Base-by-base conservation (phyloP, 2,329 filamentous ascomycete genomes). In the Pyrenophora teres region DNA sequence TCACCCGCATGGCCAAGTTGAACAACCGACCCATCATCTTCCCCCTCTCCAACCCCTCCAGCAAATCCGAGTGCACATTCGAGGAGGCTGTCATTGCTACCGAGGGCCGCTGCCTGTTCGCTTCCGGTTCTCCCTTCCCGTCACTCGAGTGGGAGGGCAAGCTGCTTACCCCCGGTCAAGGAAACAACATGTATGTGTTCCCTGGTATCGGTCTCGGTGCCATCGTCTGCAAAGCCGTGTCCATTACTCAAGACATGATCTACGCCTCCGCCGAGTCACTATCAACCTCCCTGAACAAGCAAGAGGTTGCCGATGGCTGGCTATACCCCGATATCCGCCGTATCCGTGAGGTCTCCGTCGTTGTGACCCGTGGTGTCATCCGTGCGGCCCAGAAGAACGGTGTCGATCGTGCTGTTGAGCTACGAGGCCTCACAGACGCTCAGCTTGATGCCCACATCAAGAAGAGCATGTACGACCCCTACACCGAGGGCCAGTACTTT, bases 51-150 rank as follows among this genome's bases (percentile, higher is more conserved):
- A 97, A 99, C 80, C 94, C 94, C 42, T 87, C 92, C 44, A 92
- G 88, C 77, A 97, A 97, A 81, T 95, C 93, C 7, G 94, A 99
- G 79, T 97, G 94, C 80, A 96, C 91, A 13, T 97, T 95, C 68
- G 92, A 97, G 80, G 89, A 94, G 71, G 94, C 94, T 13, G 83
- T 97, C 68, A 84, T 86, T 68, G 87, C 93, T 86, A 97, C 93
- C 9, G 89, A 97, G 52, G 93, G 93, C 56, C 90, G 87, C 48
- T 92, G 87, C 66, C 86, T 99, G 72, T 99, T 99, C 70, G 94
- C 94, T 43, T 97, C 92, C 5, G 94, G 94, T 58, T 96, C 92
- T 41, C 94, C 94, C 12, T 97, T 97, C 83, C 83, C 86, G 19
- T 82, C 87, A 2, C 82, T 90, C 70, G 69, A 75, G 52, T 69